These are phyloP conservation scores for Pyrenophora graminea DNA, from an alignment of 2,329 filamentous ascomycete genomes.

Conservation along the genomic window DNA sequence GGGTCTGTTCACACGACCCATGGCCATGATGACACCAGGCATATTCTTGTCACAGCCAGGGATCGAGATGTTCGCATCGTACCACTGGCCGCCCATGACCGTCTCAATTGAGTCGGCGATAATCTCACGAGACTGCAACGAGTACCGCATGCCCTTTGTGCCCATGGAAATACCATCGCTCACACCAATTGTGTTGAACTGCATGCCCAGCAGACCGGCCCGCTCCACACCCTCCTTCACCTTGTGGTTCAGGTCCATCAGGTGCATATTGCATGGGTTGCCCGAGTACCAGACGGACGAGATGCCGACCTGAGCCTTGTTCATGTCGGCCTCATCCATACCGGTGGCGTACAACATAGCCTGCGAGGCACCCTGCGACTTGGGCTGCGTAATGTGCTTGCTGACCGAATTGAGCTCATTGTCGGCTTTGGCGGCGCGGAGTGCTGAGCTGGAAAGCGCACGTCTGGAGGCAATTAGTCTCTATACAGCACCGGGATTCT, in stretches of 20 bases:
- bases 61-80: constrained; percentile 95
- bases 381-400: constrained; percentile 86
- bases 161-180: constrained; percentile 99
- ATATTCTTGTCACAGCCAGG: constrained; percentile 99
- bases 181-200: constrained; percentile 99
- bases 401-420: constrained; percentile 74
- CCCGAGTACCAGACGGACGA: constrained; percentile 98
- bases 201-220: constrained; percentile 85
- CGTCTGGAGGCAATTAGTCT: constrained; percentile 35
- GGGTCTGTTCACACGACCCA: constrained; percentile 92
- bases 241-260: constrained; percentile 82
- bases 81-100: constrained; percentile 98
- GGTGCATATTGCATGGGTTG: constrained; percentile 99
- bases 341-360: constrained; percentile 99
- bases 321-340: constrained; percentile 81
- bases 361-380: constrained; percentile 96
- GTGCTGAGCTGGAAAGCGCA: constrained; percentile 41
- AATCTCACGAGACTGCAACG: constrained; percentile 89
- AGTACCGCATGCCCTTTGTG: constrained; percentile 95
- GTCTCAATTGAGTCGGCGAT: constrained; percentile 99
- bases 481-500: background rate
- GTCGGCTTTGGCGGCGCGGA: constrained; percentile 38
- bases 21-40: constrained; percentile 70
- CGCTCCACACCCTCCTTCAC: constrained; percentile 74
- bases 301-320: constrained; percentile 96